Evolutionary conservation across 2,329 filamentous ascomycete species (phyloP).

Genomic region (Alternaria alternata): DNA sequence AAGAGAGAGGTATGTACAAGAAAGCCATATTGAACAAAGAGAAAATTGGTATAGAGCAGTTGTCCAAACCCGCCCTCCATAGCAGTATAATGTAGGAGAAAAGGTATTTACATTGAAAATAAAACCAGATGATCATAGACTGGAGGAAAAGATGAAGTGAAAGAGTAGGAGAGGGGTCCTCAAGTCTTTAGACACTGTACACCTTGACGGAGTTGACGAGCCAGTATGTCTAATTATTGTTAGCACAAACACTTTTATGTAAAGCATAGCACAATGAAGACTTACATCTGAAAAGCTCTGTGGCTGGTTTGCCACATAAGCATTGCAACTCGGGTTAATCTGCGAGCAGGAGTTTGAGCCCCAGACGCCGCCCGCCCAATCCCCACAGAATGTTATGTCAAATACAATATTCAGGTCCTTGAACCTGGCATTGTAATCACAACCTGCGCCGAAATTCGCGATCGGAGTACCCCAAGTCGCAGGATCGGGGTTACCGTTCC

Average conservation of each 20-base stretch:
- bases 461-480: slow-evolving; percentile 53
- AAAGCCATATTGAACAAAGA: neutral
- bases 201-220: slow-evolving; percentile 52
- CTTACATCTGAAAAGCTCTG: slow-evolving; percentile 48
- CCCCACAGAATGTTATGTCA: slow-evolving; percentile 64
- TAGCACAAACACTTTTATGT: neutral
- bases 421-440: slow-evolving; percentile 48
- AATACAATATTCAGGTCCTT: slow-evolving; percentile 53
- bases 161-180: neutral
- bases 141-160: neutral
- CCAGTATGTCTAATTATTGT: slow-evolving; percentile 45
- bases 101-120: neutral
- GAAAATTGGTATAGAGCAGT: neutral
- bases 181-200: slow-evolving; percentile 38
- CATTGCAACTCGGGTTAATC: slow-evolving; percentile 46
- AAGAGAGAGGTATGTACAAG: neutral
- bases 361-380: slow-evolving; percentile 62
- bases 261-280: neutral
- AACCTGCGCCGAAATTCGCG: slow-evolving; percentile 48
- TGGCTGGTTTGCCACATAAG: slow-evolving; percentile 50
- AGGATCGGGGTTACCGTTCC: slow-evolving; percentile 51
- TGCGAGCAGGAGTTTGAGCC: slow-evolving; percentile 39
- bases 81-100: neutral
- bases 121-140: neutral
- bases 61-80: neutral